Evolutionary conservation across 31 red algal species (phyloP), one percentile per base, ranked within the genome.

Genomic region (Porphyra umbilicalis): DNA sequence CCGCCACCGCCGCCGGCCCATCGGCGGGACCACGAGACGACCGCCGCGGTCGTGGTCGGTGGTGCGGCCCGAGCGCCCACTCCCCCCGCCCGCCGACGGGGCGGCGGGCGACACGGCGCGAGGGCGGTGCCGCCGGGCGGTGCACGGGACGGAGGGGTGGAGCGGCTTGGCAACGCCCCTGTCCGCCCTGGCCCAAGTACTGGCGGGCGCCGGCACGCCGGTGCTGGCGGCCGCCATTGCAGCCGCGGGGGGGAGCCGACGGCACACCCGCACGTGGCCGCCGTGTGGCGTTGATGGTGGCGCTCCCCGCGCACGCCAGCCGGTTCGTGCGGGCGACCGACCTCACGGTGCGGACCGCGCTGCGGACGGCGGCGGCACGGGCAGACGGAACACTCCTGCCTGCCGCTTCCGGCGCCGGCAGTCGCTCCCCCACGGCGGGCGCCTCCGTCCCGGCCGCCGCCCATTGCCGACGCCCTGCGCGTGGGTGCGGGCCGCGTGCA

Each of bases 111-210:
- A 6, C 25, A 1, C 20, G 57, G 57, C 57, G 18, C 57, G 57
- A 0, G 57, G 30, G 25, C 57, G 82, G 25, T 85, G 88, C n/a
- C 35, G 83, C 38, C 78, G 82, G 34, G 83, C 91, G 82, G 85
- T 95, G 20, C 93, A 95, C 39, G 93, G 91, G 86, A 91, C 93
- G 80, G 93, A 95, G 75, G 93, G 93, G 0, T 95, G 93, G 93
- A 78, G 84, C 29, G 87, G 87, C n/a, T 79, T 95, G 34, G 93
- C 91, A 46, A 95, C 93, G 34, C 76, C 67, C 35, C 39, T 95
- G 33, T 32, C 87, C 31, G 89, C 88, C 16, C 39, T 90, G 20
- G 36, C 80, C 37, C 38, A 86, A 18, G 35, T 95, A 29, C 37
- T 89, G 29, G 34, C 74, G 33, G 93, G 86, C 4, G 90, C 87